These are phyloP conservation scores for Phanerodontia chrysosporium DNA, from an alignment of 768 basidiomycete genomes.

Conservation along the genomic window DNA sequence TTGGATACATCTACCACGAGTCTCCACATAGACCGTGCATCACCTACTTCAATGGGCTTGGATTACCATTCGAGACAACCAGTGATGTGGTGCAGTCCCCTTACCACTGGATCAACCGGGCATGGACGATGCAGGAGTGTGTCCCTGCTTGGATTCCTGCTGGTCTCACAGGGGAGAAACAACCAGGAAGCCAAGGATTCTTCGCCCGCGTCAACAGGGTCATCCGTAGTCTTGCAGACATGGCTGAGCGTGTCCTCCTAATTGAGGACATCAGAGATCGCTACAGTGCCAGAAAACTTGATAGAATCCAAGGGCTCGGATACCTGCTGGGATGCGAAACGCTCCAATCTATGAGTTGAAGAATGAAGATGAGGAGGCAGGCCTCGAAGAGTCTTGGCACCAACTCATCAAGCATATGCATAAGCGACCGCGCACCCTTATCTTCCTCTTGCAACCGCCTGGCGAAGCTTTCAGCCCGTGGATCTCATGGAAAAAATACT, in stretches of 20 bases:
- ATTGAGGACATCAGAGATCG: neutral
- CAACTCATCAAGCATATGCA: neutral
- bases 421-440: neutral
- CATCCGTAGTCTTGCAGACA: neutral
- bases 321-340: neutral
- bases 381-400: neutral
- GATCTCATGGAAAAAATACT: neutral
- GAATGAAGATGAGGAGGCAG: no score
- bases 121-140: constrained; percentile 2
- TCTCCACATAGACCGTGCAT: neutral
- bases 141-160: neutral
- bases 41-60: neutral
- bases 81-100: neutral
- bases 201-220: neutral
- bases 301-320: neutral
- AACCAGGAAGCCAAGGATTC: neutral
- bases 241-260: neutral
- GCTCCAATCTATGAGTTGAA: neutral
- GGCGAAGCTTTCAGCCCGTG: neutral
- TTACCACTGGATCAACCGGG: neutral
- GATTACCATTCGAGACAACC: neutral
- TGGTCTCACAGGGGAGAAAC: neutral
- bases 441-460: neutral
- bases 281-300: neutral
- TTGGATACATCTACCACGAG: neutral